Conservation (phyloP, 2,329 filamentous ascomycete genomes). For the Diplodia mutila region DNA sequence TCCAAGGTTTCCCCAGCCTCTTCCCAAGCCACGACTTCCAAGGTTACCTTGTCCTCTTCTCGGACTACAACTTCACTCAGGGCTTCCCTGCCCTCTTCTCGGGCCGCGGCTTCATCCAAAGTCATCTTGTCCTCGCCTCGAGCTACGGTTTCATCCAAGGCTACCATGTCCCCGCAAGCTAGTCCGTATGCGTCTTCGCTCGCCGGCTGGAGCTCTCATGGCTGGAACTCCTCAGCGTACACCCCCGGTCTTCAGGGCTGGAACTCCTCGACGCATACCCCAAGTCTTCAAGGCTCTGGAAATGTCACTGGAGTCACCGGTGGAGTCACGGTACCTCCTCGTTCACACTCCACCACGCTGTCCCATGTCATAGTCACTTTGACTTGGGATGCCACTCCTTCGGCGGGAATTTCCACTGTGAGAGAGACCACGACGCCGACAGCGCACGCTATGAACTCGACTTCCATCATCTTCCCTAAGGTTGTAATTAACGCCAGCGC, state of each 20-base stretch:
- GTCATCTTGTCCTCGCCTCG: no score
- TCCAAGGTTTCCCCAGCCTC: no score
- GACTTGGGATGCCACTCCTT: not conserved
- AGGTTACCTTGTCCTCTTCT: no score
- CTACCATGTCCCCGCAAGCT: not conserved
- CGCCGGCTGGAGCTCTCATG: not conserved
- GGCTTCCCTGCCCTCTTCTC: not conserved
- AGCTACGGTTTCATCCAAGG: no score
- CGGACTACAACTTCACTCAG: no score
- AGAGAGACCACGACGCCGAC: not conserved
- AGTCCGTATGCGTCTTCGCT: not conserved
- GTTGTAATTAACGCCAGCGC: not conserved
- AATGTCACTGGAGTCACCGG: not conserved
- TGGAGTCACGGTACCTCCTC: not conserved
- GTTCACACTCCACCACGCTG: not conserved
- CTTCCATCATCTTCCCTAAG: not conserved
- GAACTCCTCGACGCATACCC: not conserved
- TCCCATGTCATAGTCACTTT: not conserved
- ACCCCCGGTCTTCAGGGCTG: not conserved
- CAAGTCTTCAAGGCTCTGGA: not conserved
- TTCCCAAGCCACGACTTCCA: no score
- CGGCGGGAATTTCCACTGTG: not conserved
- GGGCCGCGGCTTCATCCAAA: no score
- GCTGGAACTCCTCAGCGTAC: not conserved
- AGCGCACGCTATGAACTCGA: not conserved